Evolutionary conservation across 805 yeast species (phyloP), one percentile per base, ranked within the genome.

Genomic region (Vanderwaltozyma verrucispora): DNA sequence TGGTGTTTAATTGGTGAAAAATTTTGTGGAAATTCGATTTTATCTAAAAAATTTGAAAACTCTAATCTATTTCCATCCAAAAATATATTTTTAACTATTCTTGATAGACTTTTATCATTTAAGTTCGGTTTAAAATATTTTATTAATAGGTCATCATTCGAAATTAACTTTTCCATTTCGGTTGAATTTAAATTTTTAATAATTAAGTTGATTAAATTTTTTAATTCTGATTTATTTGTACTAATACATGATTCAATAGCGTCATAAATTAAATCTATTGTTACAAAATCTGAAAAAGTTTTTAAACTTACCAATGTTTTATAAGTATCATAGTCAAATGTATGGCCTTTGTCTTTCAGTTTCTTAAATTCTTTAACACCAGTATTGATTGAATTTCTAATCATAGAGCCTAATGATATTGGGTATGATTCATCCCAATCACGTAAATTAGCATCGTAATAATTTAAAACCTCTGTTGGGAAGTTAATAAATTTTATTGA

Each of bases 381-480:
- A 8, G 51, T 48, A 11, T 39, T 39, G 8, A 45, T 43, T 5
- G 60, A 47, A 23, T 48, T 53, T 36, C 53, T 48, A 3, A 59
- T 43, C 11, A 46, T 38, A 8, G 56, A 40, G 17, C 56, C 59
- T 13, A 56, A 39, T 12, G 53, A 40, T 13, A 56, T 29, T 7
- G 60, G 60, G 36, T 58, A 58, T 5, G 54, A 42, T 37, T 50
- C 56, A 43, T 58, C 62, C 60, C 60, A 54, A 33, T 58, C 60
- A 34, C 60, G 60, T 11, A 56, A 56, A 41, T 53, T 52, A 3
- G 28, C 30, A 29, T 45, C 42, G 32, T 50, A 55, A 31, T 44
- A 53, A 8, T 47, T 34, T 11, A 43, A 31, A 8, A 43, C 38
- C 16, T 55, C 59, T n/a, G 44, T 53, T 4, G 55, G 39, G 20